phyloP scores from a whole-genome alignment of 1,139 yeast species.

The Suhomyces taliae region DNA sequence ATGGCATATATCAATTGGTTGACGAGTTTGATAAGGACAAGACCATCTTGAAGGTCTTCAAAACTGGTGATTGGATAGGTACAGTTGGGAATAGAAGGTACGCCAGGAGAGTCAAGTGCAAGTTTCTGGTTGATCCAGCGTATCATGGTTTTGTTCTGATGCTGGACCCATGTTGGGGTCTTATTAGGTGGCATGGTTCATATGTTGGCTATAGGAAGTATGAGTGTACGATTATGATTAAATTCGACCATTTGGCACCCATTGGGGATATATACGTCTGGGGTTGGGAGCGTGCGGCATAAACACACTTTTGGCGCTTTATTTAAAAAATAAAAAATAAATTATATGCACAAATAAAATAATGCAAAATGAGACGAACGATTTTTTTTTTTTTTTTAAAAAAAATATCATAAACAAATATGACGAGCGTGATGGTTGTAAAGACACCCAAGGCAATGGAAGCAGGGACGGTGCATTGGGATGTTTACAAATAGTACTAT shows the following conservation, averaged over 20 bases:
- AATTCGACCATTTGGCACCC: conserved; percentile 3
- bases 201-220: background rate
- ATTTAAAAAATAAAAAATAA: too few species aligned
- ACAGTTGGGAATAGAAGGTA: conserved; percentile 25
- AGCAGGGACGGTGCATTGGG: too few species aligned
- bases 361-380: too few species aligned
- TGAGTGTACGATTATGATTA: too few species aligned
- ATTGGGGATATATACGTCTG: conserved; percentile 1
- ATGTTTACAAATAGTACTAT: too few species aligned
- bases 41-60: conserved; percentile 40
- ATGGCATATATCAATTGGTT: conserved; percentile 31
- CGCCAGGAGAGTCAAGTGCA: conserved; percentile 18
- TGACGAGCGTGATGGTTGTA: too few species aligned
- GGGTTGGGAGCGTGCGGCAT: conserved; percentile 3
- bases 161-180: conserved; percentile 35
- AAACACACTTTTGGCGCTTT: background rate
- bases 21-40: conserved; percentile 37
- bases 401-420: too few species aligned
- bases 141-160: conserved; percentile 48
- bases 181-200: conserved; percentile 6
- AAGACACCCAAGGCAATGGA: too few species aligned
- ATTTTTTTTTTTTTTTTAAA: too few species aligned
- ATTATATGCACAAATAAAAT: too few species aligned
- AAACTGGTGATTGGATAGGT: conserved; percentile 22
- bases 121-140: conserved; percentile 49